Evolutionary conservation across 192 early-diverging fungal species (phyloP), one percentile per base, ranked within the genome.

Genomic region (Coemansia sp.): DNA sequence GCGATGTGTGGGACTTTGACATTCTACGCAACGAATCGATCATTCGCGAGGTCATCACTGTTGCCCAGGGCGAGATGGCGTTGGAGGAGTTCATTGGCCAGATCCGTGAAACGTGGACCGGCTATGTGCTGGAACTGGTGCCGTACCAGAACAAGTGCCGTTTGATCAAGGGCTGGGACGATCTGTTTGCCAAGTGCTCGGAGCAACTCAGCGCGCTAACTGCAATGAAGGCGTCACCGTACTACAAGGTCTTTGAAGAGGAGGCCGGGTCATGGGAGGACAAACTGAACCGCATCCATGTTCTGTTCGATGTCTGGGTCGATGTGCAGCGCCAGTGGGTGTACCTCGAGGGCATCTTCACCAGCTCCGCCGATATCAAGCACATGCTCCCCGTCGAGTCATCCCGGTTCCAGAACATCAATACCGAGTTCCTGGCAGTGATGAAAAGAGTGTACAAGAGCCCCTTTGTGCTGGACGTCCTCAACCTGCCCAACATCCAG

Each of bases 291-390:
- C 88, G 95, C 28, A 86, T 98, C 36, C 94, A 97, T 66, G 83
- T 93, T 33, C 86, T 99, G 38, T 96, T 99, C 70, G 96, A 99
- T 83, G 91, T 98, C 6, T 99, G 98, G 98, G 95, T 98, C 47
- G 96, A 98, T 75, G 98, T 99, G 34, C 98, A 99, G 82, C 88
- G 98, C 38, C 98, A 98, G 71, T 99, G 96, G 96, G 98, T 99
- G 20, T 99, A 99, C 67, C 80, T 99, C 36, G 96, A 99, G 70
- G 98, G 97, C 36, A 98, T 99, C 54, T 99, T 99, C 68, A 88
- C 92, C 37, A 90, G 94, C 54, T 96, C 91, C 56, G 92, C 89
- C 6, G 96, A 99, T 62, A 99, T 99, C 82, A 97, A 96, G 74
- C 92, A 96, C 56, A 81, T 99, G 40, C 75, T 99, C 7, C 98